These are phyloP conservation scores for Blumeria hordei DNA, from an alignment of 2,329 filamentous ascomycete species.

Conservation along the genomic window DNA sequence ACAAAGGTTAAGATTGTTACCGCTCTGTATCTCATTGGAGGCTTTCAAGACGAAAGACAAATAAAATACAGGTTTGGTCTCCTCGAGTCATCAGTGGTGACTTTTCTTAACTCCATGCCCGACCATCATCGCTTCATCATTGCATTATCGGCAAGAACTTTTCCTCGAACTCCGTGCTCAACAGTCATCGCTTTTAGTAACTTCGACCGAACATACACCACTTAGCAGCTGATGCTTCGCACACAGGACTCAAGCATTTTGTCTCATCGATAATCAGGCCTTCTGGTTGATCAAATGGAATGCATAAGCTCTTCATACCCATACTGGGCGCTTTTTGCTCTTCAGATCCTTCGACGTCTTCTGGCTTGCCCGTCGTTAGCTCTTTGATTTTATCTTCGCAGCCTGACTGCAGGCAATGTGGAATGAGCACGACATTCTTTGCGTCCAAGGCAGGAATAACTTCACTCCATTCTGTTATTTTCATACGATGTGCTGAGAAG, in stretches of 20 bases:
- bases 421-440: slow-evolving; percentile 84
- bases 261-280: slow-evolving; percentile 58
- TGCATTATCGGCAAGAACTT: not conserved
- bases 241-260: slow-evolving; percentile 81
- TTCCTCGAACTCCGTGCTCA: not conserved
- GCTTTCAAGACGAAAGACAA: no score
- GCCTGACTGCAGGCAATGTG: slow-evolving; percentile 56
- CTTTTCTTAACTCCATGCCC: no score
- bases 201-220: slow-evolving; percentile 83
- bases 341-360: slow-evolving; percentile 20
- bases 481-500: slow-evolving; percentile 59
- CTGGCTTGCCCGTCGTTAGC: slow-evolving; percentile 53
- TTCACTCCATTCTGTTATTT: slow-evolving; percentile 70
- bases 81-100: no score
- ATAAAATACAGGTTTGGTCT: no score
- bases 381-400: slow-evolving; percentile 95
- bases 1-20: no score
- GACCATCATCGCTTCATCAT: not conserved
- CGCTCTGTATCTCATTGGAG: no score
- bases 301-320: slow-evolving; percentile 55
- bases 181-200: slow-evolving; percentile 10
- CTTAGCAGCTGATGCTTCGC: slow-evolving; percentile 47
- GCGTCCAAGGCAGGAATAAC: slow-evolving; percentile 74
- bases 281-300: slow-evolving; percentile 68
- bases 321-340: slow-evolving; percentile 38